These are phyloP conservation scores for Viridothelium virens DNA, from an alignment of 495 filamentous ascomycete species.

Conservation along the genomic window DNA sequence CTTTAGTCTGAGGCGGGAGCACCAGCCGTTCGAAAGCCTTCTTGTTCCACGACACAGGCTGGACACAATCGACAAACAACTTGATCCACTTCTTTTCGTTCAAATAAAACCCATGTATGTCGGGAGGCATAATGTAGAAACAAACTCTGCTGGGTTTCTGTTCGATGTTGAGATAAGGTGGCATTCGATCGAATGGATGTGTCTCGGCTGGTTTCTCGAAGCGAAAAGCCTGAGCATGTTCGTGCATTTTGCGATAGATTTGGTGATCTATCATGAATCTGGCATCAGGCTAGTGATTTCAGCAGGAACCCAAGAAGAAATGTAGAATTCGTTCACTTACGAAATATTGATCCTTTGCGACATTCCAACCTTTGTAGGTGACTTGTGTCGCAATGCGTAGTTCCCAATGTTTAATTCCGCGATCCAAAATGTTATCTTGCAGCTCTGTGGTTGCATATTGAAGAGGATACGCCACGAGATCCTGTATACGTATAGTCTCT, in stretches of 20 bases:
- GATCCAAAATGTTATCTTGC: neutral
- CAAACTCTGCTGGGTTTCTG: neutral
- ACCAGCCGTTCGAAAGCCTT: conserved; percentile 23
- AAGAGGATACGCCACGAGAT: neutral
- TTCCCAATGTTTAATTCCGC: neutral
- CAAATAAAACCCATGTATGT: conserved; percentile 22
- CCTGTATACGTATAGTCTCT: neutral
- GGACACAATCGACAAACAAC: conserved; percentile 20
- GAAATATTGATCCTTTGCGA: neutral
- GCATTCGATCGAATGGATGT: neutral
- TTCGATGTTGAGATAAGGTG: neutral
- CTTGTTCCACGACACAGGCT: conserved; percentile 16
- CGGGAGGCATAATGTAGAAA: neutral
- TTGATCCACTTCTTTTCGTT: conserved; percentile 21
- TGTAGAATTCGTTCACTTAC: neutral
- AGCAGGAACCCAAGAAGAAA: neutral
- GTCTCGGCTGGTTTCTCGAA: neutral
- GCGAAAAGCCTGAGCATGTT: neutral
- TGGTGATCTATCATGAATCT: conserved; percentile 3
- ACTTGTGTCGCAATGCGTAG: neutral
- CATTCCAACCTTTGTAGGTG: neutral
- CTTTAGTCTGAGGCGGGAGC: conserved; percentile 18
- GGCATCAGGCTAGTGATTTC: neutral
- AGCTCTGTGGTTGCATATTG: neutral
- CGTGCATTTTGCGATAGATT: neutral